Conservation (phyloP, 805 yeast genomes). For the Sugiyamaella chiloensis region DNA sequence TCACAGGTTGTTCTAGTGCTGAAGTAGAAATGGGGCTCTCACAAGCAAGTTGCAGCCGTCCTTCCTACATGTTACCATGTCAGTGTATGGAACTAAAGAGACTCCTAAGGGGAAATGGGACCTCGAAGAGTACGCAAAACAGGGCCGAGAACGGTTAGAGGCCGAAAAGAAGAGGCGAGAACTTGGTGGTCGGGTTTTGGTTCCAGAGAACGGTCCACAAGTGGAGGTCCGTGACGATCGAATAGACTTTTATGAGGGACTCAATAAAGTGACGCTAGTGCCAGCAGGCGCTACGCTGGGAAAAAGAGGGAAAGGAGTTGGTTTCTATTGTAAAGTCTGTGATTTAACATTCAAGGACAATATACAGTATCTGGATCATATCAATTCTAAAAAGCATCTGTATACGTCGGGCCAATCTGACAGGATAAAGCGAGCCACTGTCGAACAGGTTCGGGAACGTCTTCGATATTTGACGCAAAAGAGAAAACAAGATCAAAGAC, state of each 20-base stretch:
- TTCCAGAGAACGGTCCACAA: constrained; percentile 24
- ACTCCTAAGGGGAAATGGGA: constrained; percentile 19
- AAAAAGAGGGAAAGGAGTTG: constrained; percentile 59
- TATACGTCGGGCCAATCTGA: constrained; percentile 37
- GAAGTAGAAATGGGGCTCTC: too few relatives aligned
- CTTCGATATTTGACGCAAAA: constrained; percentile 37
- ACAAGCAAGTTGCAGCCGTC: too few relatives aligned
- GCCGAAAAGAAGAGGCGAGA: constrained; percentile 15
- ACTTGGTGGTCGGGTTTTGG: constrained; percentile 13
- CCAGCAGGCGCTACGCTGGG: constrained; percentile 36
- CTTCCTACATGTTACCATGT: constrained; percentile 7
- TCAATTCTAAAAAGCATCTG: constrained; percentile 65
- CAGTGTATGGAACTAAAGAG: constrained; percentile 11
- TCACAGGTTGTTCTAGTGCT: too few relatives aligned
- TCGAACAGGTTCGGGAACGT: constrained; percentile 46
- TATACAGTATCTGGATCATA: constrained; percentile 75
- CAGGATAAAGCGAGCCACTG: constrained; percentile 41
- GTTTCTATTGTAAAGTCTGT: constrained; percentile 82
- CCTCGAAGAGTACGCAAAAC: constrained; percentile 13
- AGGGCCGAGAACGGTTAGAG: constrained; percentile 15
- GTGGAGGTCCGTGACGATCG: constrained; percentile 27
- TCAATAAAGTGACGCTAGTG: constrained; percentile 35
- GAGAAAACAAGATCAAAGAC: constrained; percentile 24
- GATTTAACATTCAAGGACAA: constrained; percentile 79
- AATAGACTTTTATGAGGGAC: constrained; percentile 30